A percentile compares a stretch with the other conserved stretches of the same genome.
Conservation (phyloP, 805 yeast genomes). For the Cyberlindnera saturnus region DNA sequence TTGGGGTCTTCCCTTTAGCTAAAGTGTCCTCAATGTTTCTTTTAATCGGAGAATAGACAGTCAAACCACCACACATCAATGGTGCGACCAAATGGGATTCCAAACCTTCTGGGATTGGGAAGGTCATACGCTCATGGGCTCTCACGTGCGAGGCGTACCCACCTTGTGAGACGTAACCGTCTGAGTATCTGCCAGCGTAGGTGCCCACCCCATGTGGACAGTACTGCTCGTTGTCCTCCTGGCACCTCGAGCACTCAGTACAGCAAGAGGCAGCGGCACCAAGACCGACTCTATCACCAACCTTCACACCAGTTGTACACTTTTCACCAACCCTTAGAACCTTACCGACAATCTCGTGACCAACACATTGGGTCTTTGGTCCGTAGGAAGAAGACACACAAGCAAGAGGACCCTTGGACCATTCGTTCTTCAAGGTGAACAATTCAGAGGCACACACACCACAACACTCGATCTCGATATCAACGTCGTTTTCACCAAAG, state of each 20-base stretch:
- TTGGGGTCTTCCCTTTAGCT: constrained; percentile 22
- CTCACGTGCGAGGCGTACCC: constrained; percentile 67
- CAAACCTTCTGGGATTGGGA: constrained; percentile 55
- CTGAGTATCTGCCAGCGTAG: constrained; percentile 41
- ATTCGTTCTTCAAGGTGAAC: constrained; percentile 44
- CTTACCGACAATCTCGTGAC: constrained; percentile 62
- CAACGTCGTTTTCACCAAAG: constrained; percentile 41
- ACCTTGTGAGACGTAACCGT: constrained; percentile 50
- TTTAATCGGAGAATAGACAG: constrained; percentile 62
- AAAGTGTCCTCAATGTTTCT: constrained; percentile 28
- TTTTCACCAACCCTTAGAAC: constrained; percentile 55
- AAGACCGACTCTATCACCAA: constrained; percentile 76
- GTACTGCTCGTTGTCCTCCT: constrained; percentile 46
- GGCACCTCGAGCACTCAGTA: constrained; percentile 55
- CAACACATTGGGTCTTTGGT: constrained; percentile 45
- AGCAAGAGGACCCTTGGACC: constrained; percentile 31
- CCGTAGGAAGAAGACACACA: constrained; percentile 23
- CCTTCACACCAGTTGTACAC: constrained; percentile 39
- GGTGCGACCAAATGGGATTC: constrained; percentile 59
- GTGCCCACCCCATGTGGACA: constrained; percentile 47
- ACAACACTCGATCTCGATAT: constrained; percentile 52
- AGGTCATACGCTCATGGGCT: constrained; percentile 55
- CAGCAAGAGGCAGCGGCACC: constrained; percentile 70
- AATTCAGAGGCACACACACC: constrained; percentile 67
- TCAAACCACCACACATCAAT: constrained; percentile 71